Conservation (phyloP, 768 basidiomycete species). For the Sistotremastrum suecicum region DNA sequence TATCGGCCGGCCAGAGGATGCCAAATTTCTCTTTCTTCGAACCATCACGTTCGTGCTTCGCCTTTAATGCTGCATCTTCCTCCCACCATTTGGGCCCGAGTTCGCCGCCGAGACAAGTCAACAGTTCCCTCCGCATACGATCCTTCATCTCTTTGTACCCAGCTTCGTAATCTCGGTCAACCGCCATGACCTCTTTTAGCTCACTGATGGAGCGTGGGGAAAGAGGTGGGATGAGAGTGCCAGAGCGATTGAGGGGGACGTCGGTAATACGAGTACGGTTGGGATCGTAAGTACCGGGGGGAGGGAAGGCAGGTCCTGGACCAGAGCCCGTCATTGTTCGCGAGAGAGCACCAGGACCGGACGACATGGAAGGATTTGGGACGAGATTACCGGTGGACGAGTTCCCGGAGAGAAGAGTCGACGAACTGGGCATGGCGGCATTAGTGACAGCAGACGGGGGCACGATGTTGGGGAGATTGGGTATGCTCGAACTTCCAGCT, state of each 20-base stretch:
- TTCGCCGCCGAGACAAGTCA: slow-evolving; percentile 24
- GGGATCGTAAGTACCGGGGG: slow-evolving; percentile 31
- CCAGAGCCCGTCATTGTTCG: slow-evolving; percentile 9
- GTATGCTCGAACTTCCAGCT: not conserved
- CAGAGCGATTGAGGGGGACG: slow-evolving; percentile 45
- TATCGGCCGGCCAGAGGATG: slow-evolving; percentile 34
- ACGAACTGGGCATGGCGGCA: slow-evolving; percentile 5
- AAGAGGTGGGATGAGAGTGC: slow-evolving; percentile 39
- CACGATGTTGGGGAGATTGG: not conserved
- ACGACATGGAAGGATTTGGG: slow-evolving; percentile 3
- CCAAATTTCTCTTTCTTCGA: slow-evolving; percentile 35
- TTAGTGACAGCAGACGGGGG: not conserved
- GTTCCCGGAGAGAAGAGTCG: slow-evolving; percentile 10
- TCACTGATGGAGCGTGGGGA: slow-evolving; percentile 32
- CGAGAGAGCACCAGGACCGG: slow-evolving; percentile 10
- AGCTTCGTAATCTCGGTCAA: slow-evolving; percentile 44
- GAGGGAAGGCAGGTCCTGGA: slow-evolving; percentile 17
- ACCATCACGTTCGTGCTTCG: slow-evolving; percentile 24
- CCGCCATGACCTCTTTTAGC: slow-evolving; percentile 49
- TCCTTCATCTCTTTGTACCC: slow-evolving; percentile 34
- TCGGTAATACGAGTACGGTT: slow-evolving; percentile 48
- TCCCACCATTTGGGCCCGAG: slow-evolving; percentile 48
- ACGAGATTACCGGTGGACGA: slow-evolving; percentile 11
- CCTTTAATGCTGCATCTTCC: slow-evolving; percentile 30
- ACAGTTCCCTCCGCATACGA: slow-evolving; percentile 37